These are phyloP conservation scores for Hansenula sp. DNA, from an alignment of 1,139 yeast genomes.

Conservation along the genomic window DNA sequence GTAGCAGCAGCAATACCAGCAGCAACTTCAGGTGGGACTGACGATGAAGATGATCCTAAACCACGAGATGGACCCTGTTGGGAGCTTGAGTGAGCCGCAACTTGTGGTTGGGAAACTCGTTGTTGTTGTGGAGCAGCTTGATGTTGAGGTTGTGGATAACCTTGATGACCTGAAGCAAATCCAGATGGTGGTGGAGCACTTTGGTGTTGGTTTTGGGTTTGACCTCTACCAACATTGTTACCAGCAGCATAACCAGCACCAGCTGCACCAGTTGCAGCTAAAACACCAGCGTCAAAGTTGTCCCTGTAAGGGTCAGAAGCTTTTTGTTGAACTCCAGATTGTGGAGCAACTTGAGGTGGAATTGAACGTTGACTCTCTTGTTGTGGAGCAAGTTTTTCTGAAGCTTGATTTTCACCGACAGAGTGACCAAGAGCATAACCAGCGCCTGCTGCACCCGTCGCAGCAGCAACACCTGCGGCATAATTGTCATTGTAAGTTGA, in stretches of 20 bases:
- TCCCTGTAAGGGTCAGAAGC: no score
- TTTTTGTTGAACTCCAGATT: not conserved
- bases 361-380: not conserved
- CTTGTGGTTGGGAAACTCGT: not conserved
- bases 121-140: not conserved
- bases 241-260: not conserved
- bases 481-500: not conserved
- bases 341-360: not conserved
- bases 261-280: not conserved
- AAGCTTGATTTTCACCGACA: no score
- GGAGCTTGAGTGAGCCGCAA: no score
- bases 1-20: slow-evolving; percentile 1
- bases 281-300: not conserved
- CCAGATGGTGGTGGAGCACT: no score
- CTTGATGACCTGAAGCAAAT: not conserved
- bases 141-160: not conserved
- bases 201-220: no score
- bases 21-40: not conserved
- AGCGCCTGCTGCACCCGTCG: not conserved
- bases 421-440: not conserved
- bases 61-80: not conserved
- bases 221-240: not conserved
- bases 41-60: not conserved
- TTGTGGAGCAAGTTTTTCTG: not conserved
- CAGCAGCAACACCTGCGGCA: not conserved